phyloP scores from a whole-genome alignment of 1,284 basidiomycete genomes.

The Irpex sp. region DNA sequence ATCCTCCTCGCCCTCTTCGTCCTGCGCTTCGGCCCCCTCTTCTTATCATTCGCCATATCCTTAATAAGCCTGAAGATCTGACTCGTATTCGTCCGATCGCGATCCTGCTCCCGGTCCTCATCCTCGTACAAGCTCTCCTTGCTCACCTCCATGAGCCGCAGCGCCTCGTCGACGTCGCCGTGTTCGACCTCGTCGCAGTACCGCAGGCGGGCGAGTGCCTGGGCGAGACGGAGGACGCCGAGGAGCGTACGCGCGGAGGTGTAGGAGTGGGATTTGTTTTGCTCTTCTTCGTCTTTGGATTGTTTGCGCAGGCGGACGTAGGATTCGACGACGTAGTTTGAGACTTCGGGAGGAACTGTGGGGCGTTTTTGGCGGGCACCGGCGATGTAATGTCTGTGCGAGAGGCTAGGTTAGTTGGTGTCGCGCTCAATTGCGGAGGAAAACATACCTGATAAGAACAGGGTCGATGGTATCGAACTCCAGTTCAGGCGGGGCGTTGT shows the following conservation, averaged over 20 bases:
- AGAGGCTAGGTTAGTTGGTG: no score
- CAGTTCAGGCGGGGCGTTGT: constrained; percentile 84
- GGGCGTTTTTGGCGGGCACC: constrained; percentile 88
- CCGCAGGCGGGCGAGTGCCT: constrained; percentile 91
- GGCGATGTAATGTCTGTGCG: constrained; percentile 97
- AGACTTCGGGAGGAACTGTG: constrained; percentile 82
- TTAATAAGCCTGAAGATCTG: constrained; percentile 90
- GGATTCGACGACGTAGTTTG: constrained; percentile 91
- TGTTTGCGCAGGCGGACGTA: constrained; percentile 94
- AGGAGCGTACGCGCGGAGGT: constrained; percentile 97
- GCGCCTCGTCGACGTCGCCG: constrained; percentile 93
- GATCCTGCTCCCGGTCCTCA: constrained; percentile 55
- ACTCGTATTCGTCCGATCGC: constrained; percentile 75
- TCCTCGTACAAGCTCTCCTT: constrained; percentile 89
- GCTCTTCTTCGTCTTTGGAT: constrained; percentile 87
- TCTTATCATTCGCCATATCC: constrained; percentile 61
- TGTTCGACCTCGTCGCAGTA: constrained; percentile 79
- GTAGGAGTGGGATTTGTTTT: constrained; percentile 89
- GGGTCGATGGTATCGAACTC: constrained; percentile 86
- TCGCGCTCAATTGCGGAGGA: no score
- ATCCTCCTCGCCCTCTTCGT: constrained; percentile 39
- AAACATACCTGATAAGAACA: constrained; percentile 80
- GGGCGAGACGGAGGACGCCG: constrained; percentile 90
- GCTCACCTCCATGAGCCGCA: constrained; percentile 94
- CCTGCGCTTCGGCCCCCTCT: constrained; percentile 31